Base-by-base conservation (phyloP, 179 eudicot species). In the Dionaea muscipula region DNA sequence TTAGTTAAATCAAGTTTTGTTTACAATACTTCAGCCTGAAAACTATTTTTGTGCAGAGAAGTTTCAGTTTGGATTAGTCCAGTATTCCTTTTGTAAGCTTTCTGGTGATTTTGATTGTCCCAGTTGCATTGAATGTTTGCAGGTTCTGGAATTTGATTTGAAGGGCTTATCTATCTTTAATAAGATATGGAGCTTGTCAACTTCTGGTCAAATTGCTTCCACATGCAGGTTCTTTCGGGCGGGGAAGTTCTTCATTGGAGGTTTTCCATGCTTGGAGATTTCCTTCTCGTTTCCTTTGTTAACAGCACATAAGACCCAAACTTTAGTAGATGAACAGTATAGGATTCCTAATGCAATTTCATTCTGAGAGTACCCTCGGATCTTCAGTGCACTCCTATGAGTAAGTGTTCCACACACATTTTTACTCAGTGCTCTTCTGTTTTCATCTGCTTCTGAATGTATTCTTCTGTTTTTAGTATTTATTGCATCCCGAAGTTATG, bases 211-310 rank as follows among this genome's bases (percentile, higher is more conserved):
- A 73, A 74, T 66, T 72, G 65, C 81, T 70, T 67, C 77, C 66
- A 62, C 52, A 61, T 68, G 51, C 74, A 63, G 72, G 73, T 56
- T 64, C 71, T 79, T 67, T 74, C 91, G 48, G 74, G 82, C 77
- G 79, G 68, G 67, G 67, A 87, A 81, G 86, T 79, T 72, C 84
- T 84, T 61, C 88, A 84, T 63, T 82, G 96, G 96, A 80, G 88
- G 77, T 82, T 78, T 85, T 71, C 81, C 73, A 68, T 63, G 72
- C 78, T 77, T 67, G 94, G 94, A 72, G 77, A 72, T 62, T 86
- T 67, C 69, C 74, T 74, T 67, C 77, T 75, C 73, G 86, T 85
- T 78, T 81, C 94, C 67, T 83, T 90, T 67, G 76, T 83, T 75
- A 86, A 90, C 82, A 78, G 90, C 81, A 90, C 97, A 66, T 86